phyloP scores from a whole-genome alignment of 306 rosid species.

The Lablab purpureus region DNA sequence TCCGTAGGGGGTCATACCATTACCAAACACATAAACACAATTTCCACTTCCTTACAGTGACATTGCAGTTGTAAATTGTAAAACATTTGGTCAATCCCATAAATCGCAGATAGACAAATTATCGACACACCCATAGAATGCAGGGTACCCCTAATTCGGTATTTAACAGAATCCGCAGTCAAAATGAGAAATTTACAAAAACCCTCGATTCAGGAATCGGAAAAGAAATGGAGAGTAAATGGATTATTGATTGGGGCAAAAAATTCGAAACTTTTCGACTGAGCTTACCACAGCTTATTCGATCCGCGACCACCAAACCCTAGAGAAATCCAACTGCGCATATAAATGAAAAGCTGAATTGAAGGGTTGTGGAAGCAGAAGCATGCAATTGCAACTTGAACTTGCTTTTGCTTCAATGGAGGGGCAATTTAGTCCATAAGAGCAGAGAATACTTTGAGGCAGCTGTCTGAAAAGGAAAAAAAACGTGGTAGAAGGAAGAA shows the following conservation, averaged over 20 bases:
- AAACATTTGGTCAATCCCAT: not conserved
- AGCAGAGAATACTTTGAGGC: constrained; percentile 32
- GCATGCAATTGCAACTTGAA: constrained; percentile 25
- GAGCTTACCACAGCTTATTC: constrained; percentile 49
- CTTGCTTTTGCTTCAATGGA: not conserved
- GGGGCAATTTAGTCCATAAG: constrained; percentile 45
- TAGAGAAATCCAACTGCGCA: constrained; percentile 50
- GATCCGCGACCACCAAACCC: constrained; percentile 46
- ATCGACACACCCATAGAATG: not conserved
- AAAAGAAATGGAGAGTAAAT: constrained; percentile 27
- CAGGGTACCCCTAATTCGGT: constrained; percentile 1
- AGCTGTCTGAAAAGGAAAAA: not conserved
- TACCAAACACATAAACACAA: not conserved
- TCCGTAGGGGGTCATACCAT: not conserved
- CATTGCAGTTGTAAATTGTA: not conserved
- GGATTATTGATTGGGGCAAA: constrained; percentile 14
- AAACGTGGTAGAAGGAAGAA: not conserved
- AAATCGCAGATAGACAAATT: not conserved
- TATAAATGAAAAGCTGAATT: constrained; percentile 20
- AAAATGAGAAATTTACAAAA: constrained; percentile 19
- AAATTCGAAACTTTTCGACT: constrained; percentile 17
- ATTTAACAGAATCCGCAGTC: constrained; percentile 29
- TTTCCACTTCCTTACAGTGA: not conserved
- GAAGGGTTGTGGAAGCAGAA: constrained; percentile 34
- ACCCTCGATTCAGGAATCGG: constrained; percentile 37